These are phyloP conservation scores for Aspergillus nomiae DNA, from an alignment of 2,329 filamentous ascomycete genomes.

Conservation along the genomic window DNA sequence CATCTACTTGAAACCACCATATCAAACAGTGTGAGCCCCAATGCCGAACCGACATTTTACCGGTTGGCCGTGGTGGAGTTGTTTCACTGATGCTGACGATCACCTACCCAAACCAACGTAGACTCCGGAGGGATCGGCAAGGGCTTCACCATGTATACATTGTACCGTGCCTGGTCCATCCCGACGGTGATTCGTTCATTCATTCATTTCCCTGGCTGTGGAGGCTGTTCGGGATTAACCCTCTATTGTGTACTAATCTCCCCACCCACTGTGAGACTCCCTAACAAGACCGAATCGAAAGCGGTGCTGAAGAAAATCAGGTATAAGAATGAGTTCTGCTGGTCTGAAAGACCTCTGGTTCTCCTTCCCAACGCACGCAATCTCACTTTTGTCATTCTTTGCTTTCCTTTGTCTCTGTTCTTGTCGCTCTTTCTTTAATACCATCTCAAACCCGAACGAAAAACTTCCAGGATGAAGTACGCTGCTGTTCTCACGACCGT, in stretches of 20 bases:
- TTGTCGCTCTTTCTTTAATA: neutral
- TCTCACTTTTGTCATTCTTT: conserved; percentile 4
- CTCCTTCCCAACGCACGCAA: neutral
- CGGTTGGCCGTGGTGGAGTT: neutral
- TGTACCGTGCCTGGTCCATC: neutral
- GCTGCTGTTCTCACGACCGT: conserved; percentile 19
- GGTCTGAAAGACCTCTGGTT: neutral
- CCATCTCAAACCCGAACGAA: neutral
- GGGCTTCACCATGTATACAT: neutral
- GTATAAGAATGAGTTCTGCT: neutral
- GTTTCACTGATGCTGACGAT: conserved; percentile 1
- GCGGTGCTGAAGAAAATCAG: neutral
- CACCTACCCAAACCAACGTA: conserved; percentile 1
- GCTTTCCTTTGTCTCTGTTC: neutral
- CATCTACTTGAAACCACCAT: conserved; percentile 3
- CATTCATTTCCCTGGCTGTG: neutral
- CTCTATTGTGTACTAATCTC: neutral
- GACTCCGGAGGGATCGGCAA: neutral
- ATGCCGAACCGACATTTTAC: conserved; percentile 4
- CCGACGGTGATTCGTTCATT: neutral
- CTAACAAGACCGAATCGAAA: neutral
- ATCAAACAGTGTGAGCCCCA: neutral
- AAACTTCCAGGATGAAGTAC: conserved; percentile 21
- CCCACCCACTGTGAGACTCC: neutral
- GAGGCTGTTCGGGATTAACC: neutral